A percentile compares a stretch with the other conserved stretches of the same genome.
These are phyloP conservation scores for Aspergillus sp. DNA, from an alignment of 2,329 filamentous ascomycete species.

Conservation along the genomic window DNA sequence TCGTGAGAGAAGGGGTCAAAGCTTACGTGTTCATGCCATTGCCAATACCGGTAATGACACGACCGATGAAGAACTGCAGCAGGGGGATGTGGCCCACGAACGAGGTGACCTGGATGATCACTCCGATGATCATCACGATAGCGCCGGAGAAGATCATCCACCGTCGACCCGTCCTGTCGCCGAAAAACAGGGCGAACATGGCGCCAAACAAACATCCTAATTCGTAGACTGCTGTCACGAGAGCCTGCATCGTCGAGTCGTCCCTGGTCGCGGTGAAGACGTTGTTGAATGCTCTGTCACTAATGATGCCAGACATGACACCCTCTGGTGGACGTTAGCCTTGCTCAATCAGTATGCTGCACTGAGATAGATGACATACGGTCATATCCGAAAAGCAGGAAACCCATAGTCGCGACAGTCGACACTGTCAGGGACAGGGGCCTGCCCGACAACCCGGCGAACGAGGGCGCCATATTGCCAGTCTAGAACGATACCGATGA, in stretches of 20 bases:
- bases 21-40: constrained; percentile 59
- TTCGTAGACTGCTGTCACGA: constrained; percentile 40
- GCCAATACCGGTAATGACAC: constrained; percentile 58
- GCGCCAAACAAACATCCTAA: constrained; percentile 44
- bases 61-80: constrained; percentile 58
- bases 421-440: constrained; percentile 62
- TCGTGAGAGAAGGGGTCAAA: background rate
- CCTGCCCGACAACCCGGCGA: constrained; percentile 63
- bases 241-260: constrained; percentile 46
- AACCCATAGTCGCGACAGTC: constrained; percentile 66
- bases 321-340: constrained; percentile 31
- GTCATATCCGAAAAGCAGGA: constrained; percentile 65
- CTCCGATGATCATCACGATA: constrained; percentile 53
- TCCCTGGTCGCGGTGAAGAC: constrained; percentile 40
- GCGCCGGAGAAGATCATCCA: constrained; percentile 62
- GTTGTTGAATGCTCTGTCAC: constrained; percentile 36
- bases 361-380: constrained; percentile 38
- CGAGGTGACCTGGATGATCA: constrained; percentile 44
- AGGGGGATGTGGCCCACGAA: constrained; percentile 40
- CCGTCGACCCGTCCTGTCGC: constrained; percentile 43
- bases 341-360: background rate
- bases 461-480: constrained; percentile 56
- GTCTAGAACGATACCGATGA: background rate
- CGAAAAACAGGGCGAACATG: constrained; percentile 41
- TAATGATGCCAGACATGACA: constrained; percentile 47